phyloP scores from a whole-genome alignment of 2,329 filamentous ascomycete genomes.

The Pseudogymnoascus pannorum region DNA sequence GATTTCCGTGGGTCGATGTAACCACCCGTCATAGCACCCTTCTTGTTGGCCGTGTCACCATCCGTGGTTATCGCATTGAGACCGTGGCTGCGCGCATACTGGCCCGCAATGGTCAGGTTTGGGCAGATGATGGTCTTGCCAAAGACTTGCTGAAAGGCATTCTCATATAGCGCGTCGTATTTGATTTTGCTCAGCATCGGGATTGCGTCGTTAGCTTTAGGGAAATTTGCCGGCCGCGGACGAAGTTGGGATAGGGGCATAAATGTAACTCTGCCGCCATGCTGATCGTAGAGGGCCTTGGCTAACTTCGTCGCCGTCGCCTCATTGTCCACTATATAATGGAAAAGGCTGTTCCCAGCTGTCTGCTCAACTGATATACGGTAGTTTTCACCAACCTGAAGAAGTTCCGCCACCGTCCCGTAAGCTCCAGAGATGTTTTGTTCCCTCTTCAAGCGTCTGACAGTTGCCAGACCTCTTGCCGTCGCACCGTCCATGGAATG shows the following conservation, averaged over 20 bases:
- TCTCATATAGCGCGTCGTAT: constrained; percentile 70
- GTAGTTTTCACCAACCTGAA: constrained; percentile 78
- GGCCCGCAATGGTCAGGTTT: constrained; percentile 75
- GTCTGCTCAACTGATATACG: constrained; percentile 87
- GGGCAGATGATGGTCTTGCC: constrained; percentile 92
- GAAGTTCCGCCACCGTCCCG: constrained; percentile 87
- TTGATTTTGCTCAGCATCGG: constrained; percentile 79
- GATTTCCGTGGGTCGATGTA: constrained; percentile 84
- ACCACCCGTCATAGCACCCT: constrained; percentile 90
- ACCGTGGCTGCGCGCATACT: constrained; percentile 87
- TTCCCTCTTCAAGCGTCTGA: constrained; percentile 74
- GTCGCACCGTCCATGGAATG: constrained; percentile 87
- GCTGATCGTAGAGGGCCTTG: constrained; percentile 69
- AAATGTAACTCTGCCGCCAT: constrained; percentile 83
- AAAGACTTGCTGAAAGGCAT: constrained; percentile 90
- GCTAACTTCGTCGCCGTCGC: constrained; percentile 77
- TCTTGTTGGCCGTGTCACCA: constrained; percentile 89
- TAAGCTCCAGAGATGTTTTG: constrained; percentile 79
- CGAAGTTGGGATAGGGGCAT: constrained; percentile 83
- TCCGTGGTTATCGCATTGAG: constrained; percentile 91
- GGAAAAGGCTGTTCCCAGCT: constrained; percentile 85
- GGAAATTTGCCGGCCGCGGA: constrained; percentile 64
- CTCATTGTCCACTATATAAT: constrained; percentile 91
- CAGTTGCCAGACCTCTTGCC: constrained; percentile 75
- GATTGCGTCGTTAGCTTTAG: constrained; percentile 78